phyloP scores from a whole-genome alignment of 176 grass and related monocot genomes.

The Stipa capillata region DNA sequence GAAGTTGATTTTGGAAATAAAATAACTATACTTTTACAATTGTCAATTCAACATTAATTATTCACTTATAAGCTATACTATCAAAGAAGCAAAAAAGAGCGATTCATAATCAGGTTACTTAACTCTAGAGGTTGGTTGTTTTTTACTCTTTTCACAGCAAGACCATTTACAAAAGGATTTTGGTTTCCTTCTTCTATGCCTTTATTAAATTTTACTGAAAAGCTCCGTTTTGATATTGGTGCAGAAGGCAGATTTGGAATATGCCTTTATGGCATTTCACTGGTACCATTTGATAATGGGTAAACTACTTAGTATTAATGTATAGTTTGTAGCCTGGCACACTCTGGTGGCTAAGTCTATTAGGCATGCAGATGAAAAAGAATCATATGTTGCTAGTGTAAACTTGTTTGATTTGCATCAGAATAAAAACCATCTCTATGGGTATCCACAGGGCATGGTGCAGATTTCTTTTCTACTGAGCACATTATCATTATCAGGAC shows the following conservation, averaged over 20 bases:
- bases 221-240: neutral
- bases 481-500: neutral
- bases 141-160: neutral
- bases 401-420: conserved; percentile 9
- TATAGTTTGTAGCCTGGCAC: neutral
- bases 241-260: neutral
- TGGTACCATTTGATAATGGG: neutral
- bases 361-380: neutral
- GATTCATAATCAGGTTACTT: neutral
- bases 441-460: neutral
- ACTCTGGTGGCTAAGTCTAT: neutral
- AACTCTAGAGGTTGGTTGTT: neutral
- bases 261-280: neutral
- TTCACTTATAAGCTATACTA: neutral
- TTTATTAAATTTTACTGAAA: neutral
- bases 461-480: neutral
- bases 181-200: neutral
- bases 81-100: neutral
- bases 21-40: neutral
- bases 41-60: neutral
- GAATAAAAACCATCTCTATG: neutral
- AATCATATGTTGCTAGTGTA: neutral
- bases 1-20: neutral
- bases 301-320: neutral
- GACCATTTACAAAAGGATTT: neutral